Conservation (phyloP, 2,329 filamentous ascomycete species). For the Helotiales sp. region DNA sequence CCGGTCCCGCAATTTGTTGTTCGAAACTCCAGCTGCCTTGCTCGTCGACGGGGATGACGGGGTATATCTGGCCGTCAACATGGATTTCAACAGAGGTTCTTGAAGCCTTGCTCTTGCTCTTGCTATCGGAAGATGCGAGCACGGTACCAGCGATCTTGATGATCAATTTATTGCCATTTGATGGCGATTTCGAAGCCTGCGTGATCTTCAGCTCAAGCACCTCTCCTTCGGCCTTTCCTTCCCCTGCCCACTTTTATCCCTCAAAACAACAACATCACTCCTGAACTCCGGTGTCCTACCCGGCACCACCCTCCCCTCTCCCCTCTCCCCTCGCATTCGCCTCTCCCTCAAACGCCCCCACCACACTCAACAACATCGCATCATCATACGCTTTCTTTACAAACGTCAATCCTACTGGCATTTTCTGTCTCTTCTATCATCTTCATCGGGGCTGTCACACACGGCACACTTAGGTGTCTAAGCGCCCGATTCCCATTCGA, state of each 20-base stretch:
- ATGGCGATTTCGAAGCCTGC: not conserved
- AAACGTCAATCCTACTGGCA: conserved; percentile 60
- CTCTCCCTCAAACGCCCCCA: not conserved
- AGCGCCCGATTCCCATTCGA: conserved; percentile 59
- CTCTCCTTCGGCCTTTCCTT: not conserved
- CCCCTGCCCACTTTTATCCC: not conserved
- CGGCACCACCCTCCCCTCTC: not conserved
- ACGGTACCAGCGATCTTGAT: not conserved
- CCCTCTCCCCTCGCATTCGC: not conserved
- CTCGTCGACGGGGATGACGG: not conserved
- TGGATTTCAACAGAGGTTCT: not conserved
- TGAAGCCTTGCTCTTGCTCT: too few relatives aligned
- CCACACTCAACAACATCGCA: conserved; percentile 33
- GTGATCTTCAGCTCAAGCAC: not conserved
- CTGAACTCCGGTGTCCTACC: not conserved
- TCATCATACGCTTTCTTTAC: conserved; percentile 55
- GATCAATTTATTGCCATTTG: too few relatives aligned
- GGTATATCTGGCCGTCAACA: not conserved
- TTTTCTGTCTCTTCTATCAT: conserved; percentile 44
- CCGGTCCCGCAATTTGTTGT: not conserved
- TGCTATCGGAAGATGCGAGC: not conserved
- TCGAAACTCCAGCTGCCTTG: not conserved
- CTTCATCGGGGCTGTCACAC: conserved; percentile 51
- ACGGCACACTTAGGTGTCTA: conserved; percentile 59
- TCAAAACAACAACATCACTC: not conserved